Conservation (phyloP, 495 filamentous ascomycete species). For the Staphylotrichum tortipilum region DNA sequence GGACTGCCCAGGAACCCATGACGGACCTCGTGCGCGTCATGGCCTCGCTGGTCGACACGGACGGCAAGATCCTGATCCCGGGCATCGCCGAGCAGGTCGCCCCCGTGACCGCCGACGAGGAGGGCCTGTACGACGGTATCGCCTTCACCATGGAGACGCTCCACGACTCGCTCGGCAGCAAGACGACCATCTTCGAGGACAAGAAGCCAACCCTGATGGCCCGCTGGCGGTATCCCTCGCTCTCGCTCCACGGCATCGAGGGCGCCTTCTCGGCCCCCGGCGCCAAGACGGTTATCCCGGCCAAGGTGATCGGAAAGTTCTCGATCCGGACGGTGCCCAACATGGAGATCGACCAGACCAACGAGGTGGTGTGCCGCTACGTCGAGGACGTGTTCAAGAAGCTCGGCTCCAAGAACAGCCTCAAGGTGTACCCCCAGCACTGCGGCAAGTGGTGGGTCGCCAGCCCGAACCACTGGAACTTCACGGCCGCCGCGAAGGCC, state of each 20-base stretch:
- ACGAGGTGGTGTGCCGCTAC: slow-evolving; percentile 70
- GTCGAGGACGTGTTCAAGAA: slow-evolving; percentile 72
- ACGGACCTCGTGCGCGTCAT: slow-evolving; percentile 82
- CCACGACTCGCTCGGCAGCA: slow-evolving; percentile 78
- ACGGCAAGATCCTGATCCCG: slow-evolving; percentile 83
- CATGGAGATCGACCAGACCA: slow-evolving; percentile 88
- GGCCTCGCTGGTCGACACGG: slow-evolving; percentile 70
- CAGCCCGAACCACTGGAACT: slow-evolving; percentile 97
- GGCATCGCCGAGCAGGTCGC: slow-evolving; percentile 88
- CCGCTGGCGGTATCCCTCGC: slow-evolving; percentile 85
- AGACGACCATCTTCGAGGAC: slow-evolving; percentile 73
- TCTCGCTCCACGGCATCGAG: slow-evolving; percentile 94
- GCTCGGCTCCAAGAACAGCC: slow-evolving; percentile 79
- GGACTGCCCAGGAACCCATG: slow-evolving; percentile 95
- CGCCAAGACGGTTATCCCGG: slow-evolving; percentile 97
- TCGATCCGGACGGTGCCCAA: slow-evolving; percentile 94
- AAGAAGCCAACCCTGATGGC: slow-evolving; percentile 91
- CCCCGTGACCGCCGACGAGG: slow-evolving; percentile 77
- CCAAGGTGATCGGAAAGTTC: slow-evolving; percentile 96
- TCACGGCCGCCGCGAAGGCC: slow-evolving; percentile 83
- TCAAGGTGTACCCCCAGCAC: slow-evolving; percentile 74
- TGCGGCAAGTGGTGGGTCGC: slow-evolving; percentile 98
- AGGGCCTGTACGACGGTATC: slow-evolving; percentile 73
- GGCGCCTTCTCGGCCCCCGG: slow-evolving; percentile 89
- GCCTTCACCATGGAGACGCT: slow-evolving; percentile 93